phyloP scores from a whole-genome alignment of 2,329 filamentous ascomycete genomes.

The Trichoderma citrinoviride region DNA sequence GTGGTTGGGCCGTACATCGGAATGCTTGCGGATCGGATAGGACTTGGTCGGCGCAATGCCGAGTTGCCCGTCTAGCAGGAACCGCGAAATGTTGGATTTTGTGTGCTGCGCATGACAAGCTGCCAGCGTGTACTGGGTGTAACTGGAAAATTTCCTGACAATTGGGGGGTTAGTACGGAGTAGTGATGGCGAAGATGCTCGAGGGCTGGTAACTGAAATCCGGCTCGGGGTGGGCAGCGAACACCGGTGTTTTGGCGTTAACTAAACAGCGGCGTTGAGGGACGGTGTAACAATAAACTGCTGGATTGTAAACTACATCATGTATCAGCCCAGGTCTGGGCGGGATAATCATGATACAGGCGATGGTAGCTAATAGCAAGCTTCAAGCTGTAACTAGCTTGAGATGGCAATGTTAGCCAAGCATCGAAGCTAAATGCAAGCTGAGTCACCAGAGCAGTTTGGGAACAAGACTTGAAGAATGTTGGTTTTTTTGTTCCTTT shows the following conservation, averaged over 20 bases:
- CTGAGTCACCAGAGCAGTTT: constrained; percentile 32
- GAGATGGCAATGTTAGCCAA: background rate
- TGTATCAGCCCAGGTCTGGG: background rate
- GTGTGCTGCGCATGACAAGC: background rate
- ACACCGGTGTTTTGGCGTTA: constrained; percentile 18
- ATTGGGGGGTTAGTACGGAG: too few relatives aligned
- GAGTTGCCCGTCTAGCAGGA: constrained; percentile 70
- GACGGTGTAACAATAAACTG: constrained; percentile 3
- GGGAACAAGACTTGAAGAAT: constrained; percentile 14
- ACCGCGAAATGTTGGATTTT: too few relatives aligned
- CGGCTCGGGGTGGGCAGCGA: constrained; percentile 1
- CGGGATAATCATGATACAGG: background rate
- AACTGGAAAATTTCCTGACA: too few relatives aligned
- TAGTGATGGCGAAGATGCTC: background rate
- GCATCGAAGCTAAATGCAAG: constrained; percentile 19
- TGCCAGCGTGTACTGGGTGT: background rate
- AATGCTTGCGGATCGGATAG: constrained; percentile 65
- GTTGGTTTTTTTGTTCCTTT: background rate
- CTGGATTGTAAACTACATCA: constrained; percentile 4
- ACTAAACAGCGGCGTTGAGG: background rate
- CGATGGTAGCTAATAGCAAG: background rate
- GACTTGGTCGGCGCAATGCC: constrained; percentile 67
- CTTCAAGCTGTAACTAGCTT: background rate
- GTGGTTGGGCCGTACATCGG: constrained; percentile 86
- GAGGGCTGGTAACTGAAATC: background rate